These are phyloP conservation scores for Papiliotrema fonsecae DNA, from an alignment of 1,284 basidiomycete genomes.

Conservation along the genomic window DNA sequence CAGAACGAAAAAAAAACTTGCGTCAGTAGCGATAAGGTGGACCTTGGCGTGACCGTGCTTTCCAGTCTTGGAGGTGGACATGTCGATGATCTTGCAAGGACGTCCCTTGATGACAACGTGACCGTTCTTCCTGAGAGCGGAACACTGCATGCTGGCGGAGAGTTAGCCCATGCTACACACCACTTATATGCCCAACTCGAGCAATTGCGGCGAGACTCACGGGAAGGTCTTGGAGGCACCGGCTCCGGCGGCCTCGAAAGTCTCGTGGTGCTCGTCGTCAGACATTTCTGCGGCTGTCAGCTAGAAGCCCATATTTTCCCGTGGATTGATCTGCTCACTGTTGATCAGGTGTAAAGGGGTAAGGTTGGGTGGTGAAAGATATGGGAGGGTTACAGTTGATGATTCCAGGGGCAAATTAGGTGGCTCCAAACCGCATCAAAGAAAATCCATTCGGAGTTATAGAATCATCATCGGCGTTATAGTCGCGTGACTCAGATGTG, in stretches of 20 bases:
- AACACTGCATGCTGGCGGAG: conserved; percentile 74
- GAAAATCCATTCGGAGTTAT: not conserved
- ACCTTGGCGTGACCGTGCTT: conserved; percentile 99
- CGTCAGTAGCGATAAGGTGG: conserved; percentile 94
- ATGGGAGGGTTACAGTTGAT: not conserved
- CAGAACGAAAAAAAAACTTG: conserved; percentile 50
- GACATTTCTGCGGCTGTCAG: conserved; percentile 56
- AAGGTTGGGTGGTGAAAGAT: conserved; percentile 3
- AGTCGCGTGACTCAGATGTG: not conserved
- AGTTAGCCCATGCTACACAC: not conserved
- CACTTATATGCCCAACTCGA: not conserved
- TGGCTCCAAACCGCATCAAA: not conserved
- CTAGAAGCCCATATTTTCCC: not conserved
- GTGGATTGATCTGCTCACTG: conserved; percentile 1
- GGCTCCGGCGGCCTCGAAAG: conserved; percentile 67
- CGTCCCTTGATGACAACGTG: conserved; percentile 98
- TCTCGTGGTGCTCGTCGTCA: conserved; percentile 85
- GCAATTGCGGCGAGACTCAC: conserved; percentile 15
- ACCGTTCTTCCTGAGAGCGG: conserved; percentile 83
- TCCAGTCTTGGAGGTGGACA: conserved; percentile 90
- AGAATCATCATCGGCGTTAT: not conserved
- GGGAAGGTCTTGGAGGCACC: conserved; percentile 79
- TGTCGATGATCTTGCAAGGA: conserved; percentile 98
- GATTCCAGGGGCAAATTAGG: not conserved
- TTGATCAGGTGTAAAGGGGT: conserved; percentile 7